Evolutionary conservation across 2,329 filamentous ascomycete species (phyloP), one percentile per base, ranked within the genome.

Genomic region (Coniochaeta sp.): DNA sequence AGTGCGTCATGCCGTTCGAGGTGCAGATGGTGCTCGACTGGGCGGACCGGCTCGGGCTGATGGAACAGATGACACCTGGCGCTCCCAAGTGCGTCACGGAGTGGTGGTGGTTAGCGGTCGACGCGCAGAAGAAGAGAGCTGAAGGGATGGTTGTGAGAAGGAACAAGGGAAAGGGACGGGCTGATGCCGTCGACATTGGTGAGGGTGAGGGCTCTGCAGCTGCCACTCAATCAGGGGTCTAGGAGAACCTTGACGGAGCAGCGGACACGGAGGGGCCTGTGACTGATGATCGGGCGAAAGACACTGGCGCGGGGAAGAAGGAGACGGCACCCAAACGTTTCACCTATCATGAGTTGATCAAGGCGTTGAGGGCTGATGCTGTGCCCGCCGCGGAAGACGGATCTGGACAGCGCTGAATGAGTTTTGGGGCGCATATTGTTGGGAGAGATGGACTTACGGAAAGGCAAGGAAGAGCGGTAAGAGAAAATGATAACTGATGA

Each of bases 31-130:
- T 88, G 8, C 68, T 87, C 58, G 72, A 79, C 4, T 90, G 87
- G 88, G 81, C 82, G 4, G 75, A 76, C 62, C 64, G 74, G 24
- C 74, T 81, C 2, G 86, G 84, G 0, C 66, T 88, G 1, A 67
- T 87, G 9, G 72, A 73, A 60, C 71, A 73, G 58, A 72, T 77
- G 38, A 70, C 76, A 17, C 59, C 55, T 32, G 62, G 19, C 67
- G 67, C 55, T 74, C 72, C 55, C 68, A 62, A 55, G 57, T 64
- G 58, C 6, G 79, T 82, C 3, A 75, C 74, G 26, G 85, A 88
- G 69, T 89, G 85, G 86, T 90, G 87, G 87, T 89, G 86, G 84
- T 69, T 87, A 58, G 78, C 81, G 24, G 76, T 82, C 1, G 81
- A 77, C n/a, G 67, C 69, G 57, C 69, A 74, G 62, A 67, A 60